These are phyloP conservation scores for Neostapfia colusana DNA, from an alignment of 176 grass and related monocot genomes.

Conservation along the genomic window DNA sequence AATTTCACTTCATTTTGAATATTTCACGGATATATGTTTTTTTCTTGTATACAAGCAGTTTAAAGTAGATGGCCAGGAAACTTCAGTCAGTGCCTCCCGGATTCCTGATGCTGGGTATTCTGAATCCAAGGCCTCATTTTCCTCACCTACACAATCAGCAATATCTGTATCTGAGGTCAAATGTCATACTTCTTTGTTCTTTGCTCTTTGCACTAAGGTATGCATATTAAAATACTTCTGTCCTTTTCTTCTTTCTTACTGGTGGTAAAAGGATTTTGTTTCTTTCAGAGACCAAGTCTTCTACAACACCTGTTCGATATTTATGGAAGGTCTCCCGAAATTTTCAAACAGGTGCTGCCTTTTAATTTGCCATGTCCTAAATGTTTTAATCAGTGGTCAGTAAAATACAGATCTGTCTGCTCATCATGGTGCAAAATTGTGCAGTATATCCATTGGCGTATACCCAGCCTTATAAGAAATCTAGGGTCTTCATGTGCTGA, in stretches of 20 bases:
- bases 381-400: slow-evolving; percentile 33
- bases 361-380: slow-evolving; percentile 21
- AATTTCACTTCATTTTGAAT: not conserved
- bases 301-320: slow-evolving; percentile 70
- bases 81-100: slow-evolving; percentile 55
- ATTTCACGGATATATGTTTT: not conserved
- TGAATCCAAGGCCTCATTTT: slow-evolving; percentile 41
- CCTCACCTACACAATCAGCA: slow-evolving; percentile 45
- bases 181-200: slow-evolving; percentile 75
- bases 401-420: slow-evolving; percentile 16
- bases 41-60: slow-evolving; percentile 33
- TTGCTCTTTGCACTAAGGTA: slow-evolving; percentile 98
- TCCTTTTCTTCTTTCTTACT: not conserved
- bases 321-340: slow-evolving; percentile 85
- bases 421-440: slow-evolving; percentile 43
- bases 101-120: slow-evolving; percentile 52
- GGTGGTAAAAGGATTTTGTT: slow-evolving; percentile 41
- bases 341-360: slow-evolving; percentile 83
- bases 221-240: slow-evolving; percentile 13
- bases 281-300: slow-evolving; percentile 78
- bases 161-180: slow-evolving; percentile 68
- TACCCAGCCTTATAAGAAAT: slow-evolving; percentile 76
- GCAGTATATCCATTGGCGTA: slow-evolving; percentile 82
- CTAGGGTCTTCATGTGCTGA: slow-evolving; percentile 75
- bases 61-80: slow-evolving; percentile 58